phyloP scores from a whole-genome alignment of 1,284 basidiomycete species.

The Caloboletus firmus region DNA sequence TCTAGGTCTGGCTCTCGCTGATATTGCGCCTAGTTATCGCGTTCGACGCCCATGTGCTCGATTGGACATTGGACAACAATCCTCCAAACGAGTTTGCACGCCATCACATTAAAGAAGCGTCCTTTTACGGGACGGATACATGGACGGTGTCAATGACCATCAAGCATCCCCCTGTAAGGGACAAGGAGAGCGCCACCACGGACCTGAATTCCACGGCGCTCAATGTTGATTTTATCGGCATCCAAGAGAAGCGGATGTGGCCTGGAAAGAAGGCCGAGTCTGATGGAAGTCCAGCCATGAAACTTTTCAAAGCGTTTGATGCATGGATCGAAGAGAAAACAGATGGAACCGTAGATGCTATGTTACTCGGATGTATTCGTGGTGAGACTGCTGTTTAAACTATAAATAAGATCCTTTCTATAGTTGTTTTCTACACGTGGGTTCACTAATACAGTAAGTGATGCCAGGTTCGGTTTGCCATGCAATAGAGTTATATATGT shows the following conservation, averaged over 20 bases:
- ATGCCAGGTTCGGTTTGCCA: too few species aligned
- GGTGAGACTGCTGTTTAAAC: slow-evolving; percentile 47
- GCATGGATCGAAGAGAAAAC: slow-evolving; percentile 61
- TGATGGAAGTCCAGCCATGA: slow-evolving; percentile 59
- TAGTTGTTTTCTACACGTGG: neutral
- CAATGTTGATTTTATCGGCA: slow-evolving; percentile 65
- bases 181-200: neutral
- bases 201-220: slow-evolving; percentile 28
- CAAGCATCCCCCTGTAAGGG: slow-evolving; percentile 43
- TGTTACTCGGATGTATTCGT: slow-evolving; percentile 67
- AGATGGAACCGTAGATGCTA: slow-evolving; percentile 60
- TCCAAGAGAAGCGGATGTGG: slow-evolving; percentile 78
- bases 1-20: neutral
- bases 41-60: slow-evolving; percentile 88
- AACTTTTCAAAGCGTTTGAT: slow-evolving; percentile 65
- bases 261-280: slow-evolving; percentile 63
- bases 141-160: slow-evolving; percentile 76
- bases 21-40: slow-evolving; percentile 61
- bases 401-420: neutral
- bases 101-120: slow-evolving; percentile 91
- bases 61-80: slow-evolving; percentile 80
- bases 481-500: too few species aligned
- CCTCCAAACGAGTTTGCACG: slow-evolving; percentile 74
- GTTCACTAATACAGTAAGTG: neutral
- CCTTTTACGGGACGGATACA: slow-evolving; percentile 72